Evolutionary conservation across 169 alveolate species (phyloP), one percentile per base, ranked within the genome.

Genomic region (Eimeria sp.): DNA sequence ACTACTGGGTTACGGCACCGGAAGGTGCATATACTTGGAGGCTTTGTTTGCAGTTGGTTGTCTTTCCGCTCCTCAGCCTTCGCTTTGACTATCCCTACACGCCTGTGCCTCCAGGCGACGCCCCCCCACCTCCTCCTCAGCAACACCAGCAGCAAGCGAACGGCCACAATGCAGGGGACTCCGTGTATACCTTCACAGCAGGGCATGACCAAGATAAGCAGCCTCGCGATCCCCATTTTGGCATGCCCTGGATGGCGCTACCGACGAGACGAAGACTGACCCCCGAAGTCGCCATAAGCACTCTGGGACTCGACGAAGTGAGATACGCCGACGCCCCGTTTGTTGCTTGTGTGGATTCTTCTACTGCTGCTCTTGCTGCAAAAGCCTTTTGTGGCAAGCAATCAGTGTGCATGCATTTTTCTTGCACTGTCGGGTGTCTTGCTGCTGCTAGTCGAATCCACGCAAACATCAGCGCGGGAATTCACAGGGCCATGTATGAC

Each of bases 191-290:
- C 25, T 37, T 83, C 43, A 30, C 90, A 37, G 74, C 90, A 54
- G 90, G 74, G 18, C 90, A 83, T 0, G 90, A 83, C 37, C 88
- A 46, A 56, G 76, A 37, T 27, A 49, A 80, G 52, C 90, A 83
- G 20, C 76, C 27, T 33, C 90, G 90, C 40, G 90, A 83, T 27
- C 52, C 54, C 58, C 74, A 83, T 23, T 52, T 43, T n/a, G 76
- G 90, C 40, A 83, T 83, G 90, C 90, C 95, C 11, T 95, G 96
- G 96, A 95, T 95, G 96, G 95, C 96, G 14, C 95, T 52, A 25
- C 95, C 96, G 60, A 71, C 89, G 0, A 64, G 96, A 20, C 72
- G 96, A 20, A 77, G 96, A 8, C 76, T 82, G 30, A 95, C 96
- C n/a, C 90, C 82, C 43, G 96, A 95, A 90, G 96, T 54, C 2